Base-by-base conservation (phyloP, 2,329 filamentous ascomycete species). In the Phaeophleospora eucalypticola region DNA sequence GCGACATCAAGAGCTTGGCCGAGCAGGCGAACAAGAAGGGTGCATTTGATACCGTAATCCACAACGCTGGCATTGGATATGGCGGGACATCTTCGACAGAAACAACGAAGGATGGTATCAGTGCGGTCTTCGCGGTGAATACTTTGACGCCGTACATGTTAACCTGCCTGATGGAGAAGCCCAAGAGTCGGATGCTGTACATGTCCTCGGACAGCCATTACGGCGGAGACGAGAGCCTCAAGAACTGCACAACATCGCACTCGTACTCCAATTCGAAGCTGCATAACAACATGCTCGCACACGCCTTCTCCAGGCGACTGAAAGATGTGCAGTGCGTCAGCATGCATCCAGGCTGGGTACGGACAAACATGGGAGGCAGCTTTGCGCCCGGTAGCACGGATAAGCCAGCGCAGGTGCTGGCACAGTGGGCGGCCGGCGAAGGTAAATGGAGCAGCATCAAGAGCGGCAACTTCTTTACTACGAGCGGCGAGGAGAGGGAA, bases 141-240 rank as follows among this genome's bases (percentile, higher is more conserved):
- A 32, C 21, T 9, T 16, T 41, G 14, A 16, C 39, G 15, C 39
- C 21, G n/a, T 41, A 41, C 39, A 18, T 41, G 10, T 32, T 41
- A 8, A 41, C 39, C 2, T 41, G 39, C 18, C 9, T 41, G 12
- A 41, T 41, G 39, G 20, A 41, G n/a, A 41, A 41, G 27, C 39
- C 39, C 15, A 41, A 33, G 27, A 9, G 3, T 6, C 14, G 39
- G 17, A 32, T 41, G 27, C 27, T 41, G 27, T 41, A 33, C 27
- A 41, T 41, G 20, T n/a, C 19, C n/a, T 10, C 9, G 9, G 39
- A 41, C n/a, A 41, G 39, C 18, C 39, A 41, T 3, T 33, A 41
- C 16, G 24, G 39, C 39, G 39, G 39, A 3, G 39, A 41, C 21
- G 39, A 17, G 18, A 17, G 15, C 3, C 14, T 40, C 10, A 19